These are phyloP conservation scores for Ziziphus jujuba DNA, from an alignment of 306 rosid genomes.

Conservation along the genomic window DNA sequence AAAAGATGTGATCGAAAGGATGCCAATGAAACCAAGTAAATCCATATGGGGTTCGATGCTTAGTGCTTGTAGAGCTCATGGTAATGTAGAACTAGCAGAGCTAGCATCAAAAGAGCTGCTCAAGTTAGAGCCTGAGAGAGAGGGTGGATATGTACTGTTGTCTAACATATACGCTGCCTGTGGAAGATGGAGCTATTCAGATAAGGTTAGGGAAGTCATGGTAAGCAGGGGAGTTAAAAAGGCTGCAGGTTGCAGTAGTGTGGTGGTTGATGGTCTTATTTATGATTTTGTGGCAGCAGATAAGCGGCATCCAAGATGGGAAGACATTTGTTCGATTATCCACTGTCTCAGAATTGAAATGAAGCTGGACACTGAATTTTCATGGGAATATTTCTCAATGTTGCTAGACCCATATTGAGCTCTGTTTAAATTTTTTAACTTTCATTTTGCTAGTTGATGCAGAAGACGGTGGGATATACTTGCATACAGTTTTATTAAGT, in stretches of 20 bases:
- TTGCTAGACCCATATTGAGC: conserved; percentile 1
- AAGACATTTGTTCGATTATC: conserved; percentile 34
- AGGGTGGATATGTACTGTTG: conserved; percentile 52
- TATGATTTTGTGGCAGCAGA: conserved; percentile 46
- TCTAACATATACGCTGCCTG: conserved; percentile 52
- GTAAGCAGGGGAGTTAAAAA: conserved; percentile 50
- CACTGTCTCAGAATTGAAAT: conserved; percentile 35
- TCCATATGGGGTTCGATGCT: conserved; percentile 54
- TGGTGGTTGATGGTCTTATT: conserved; percentile 39
- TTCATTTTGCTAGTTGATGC: not conserved
- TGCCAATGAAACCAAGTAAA: conserved; percentile 51
- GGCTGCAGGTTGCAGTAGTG: conserved; percentile 49
- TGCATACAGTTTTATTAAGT: no score
- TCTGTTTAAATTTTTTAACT: not conserved
- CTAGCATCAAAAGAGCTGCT: conserved; percentile 44
- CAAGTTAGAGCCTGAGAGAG: conserved; percentile 47
- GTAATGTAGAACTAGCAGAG: conserved; percentile 45
- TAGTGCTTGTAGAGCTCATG: conserved; percentile 53
- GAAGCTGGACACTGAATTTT: conserved; percentile 25
- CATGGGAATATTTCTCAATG: conserved; percentile 2
- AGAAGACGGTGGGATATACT: no score
- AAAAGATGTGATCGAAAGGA: conserved; percentile 36
- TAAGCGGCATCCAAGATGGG: conserved; percentile 46
- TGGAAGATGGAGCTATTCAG: conserved; percentile 48
- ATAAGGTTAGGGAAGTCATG: conserved; percentile 47